Evolutionary conservation across 345 rosid species (phyloP).

Genomic region (Balakata baccata): DNA sequence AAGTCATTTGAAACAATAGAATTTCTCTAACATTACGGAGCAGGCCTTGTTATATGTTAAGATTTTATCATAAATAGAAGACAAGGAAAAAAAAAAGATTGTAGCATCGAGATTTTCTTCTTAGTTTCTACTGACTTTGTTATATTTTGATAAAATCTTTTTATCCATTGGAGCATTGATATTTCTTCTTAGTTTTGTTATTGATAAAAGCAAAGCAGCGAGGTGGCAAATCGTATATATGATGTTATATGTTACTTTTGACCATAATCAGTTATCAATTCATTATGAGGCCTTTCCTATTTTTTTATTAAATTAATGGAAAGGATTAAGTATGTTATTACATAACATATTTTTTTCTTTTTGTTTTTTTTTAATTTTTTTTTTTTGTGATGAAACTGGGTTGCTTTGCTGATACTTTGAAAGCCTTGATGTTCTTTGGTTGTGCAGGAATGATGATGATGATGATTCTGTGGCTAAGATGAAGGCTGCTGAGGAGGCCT

Average conservation of each 20-base stretch:
- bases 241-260: background rate
- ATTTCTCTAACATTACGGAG: background rate
- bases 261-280: background rate
- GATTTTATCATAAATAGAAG: background rate
- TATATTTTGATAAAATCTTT: too few relatives aligned
- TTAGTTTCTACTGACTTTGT: background rate
- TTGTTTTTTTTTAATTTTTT: background rate
- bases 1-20: background rate
- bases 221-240: background rate
- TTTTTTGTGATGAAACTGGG: constrained; percentile 1
- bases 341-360: background rate
- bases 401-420: background rate
- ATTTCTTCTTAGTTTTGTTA: background rate
- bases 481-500: constrained; percentile 86
- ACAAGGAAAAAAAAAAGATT: background rate
- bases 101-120: background rate
- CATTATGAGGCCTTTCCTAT: background rate
- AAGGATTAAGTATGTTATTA: background rate
- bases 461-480: constrained; percentile 71
- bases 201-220: background rate
- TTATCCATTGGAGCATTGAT: too few relatives aligned
- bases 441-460: constrained; percentile 53
- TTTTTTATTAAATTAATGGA: background rate
- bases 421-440: constrained; percentile 21
- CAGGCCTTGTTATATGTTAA: background rate